Evolutionary conservation across 2,329 filamentous ascomycete species (phyloP).

Genomic region (Alternaria viburni): DNA sequence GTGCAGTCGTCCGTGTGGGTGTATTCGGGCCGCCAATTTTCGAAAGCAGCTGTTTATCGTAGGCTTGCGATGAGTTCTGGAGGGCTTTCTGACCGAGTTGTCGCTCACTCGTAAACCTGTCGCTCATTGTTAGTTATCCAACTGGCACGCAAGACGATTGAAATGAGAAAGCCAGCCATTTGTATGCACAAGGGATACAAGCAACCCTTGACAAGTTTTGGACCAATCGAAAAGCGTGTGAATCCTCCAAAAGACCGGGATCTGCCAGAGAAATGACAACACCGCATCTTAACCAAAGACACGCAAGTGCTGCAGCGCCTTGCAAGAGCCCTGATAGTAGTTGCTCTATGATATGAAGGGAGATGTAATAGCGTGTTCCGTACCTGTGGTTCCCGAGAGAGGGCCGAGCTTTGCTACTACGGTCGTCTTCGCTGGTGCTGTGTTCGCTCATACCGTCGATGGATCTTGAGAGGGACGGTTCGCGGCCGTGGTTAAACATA

Average conservation of each 20-base stretch:
- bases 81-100: slow-evolving; percentile 65
- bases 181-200: background rate
- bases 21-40: slow-evolving; percentile 67
- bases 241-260: background rate
- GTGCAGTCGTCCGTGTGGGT: slow-evolving; percentile 53
- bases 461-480: slow-evolving; percentile 48
- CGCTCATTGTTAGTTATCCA: slow-evolving; percentile 21
- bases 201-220: background rate
- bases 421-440: slow-evolving; percentile 48
- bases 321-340: background rate
- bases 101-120: slow-evolving; percentile 64
- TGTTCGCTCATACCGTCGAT: slow-evolving; percentile 46
- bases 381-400: slow-evolving; percentile 54
- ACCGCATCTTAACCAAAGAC: background rate
- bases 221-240: background rate
- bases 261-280: background rate
- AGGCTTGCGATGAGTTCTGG: slow-evolving; percentile 65
- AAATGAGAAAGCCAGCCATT: background rate
- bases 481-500: slow-evolving; percentile 44
- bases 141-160: background rate
- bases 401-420: slow-evolving; percentile 40
- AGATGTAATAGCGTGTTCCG: slow-evolving; percentile 5
- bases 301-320: background rate
- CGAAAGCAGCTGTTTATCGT: slow-evolving; percentile 67
- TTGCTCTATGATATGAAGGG: background rate